phyloP scores from a whole-genome alignment of 805 yeast genomes.

The Myxozyma geophila region DNA sequence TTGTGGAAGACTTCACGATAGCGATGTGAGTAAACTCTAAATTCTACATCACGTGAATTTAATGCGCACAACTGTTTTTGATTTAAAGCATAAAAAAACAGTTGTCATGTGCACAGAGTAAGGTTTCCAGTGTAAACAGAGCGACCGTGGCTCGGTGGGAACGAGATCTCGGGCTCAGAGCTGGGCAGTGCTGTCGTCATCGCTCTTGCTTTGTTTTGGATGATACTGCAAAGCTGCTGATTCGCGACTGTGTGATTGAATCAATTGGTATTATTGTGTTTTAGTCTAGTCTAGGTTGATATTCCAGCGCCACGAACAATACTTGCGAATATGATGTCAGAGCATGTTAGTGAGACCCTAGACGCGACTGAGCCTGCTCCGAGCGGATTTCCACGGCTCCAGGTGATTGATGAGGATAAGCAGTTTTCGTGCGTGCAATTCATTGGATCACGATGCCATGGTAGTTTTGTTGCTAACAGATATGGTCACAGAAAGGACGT shows the following conservation, averaged over 20 bases:
- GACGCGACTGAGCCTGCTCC: slow-evolving; percentile 1
- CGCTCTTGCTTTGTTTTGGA: not conserved
- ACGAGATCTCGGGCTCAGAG: too few relatives aligned
- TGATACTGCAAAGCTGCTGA: too few relatives aligned
- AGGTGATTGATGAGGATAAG: slow-evolving; percentile 59
- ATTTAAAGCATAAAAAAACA: not conserved
- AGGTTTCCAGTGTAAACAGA: slow-evolving; percentile 1
- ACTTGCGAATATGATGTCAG: not conserved
- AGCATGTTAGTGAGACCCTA: not conserved
- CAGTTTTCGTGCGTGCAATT: slow-evolving; percentile 47
- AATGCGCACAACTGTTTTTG: not conserved
- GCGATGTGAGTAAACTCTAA: not conserved
- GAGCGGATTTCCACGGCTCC: slow-evolving; percentile 42
- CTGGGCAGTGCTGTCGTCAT: not conserved
- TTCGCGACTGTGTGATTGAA: too few relatives aligned
- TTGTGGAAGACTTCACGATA: not conserved
- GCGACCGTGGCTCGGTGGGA: too few relatives aligned
- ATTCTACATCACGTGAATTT: not conserved
- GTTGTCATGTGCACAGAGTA: not conserved
- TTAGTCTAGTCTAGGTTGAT: too few relatives aligned
- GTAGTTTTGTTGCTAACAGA: not conserved
- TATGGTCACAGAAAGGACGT: slow-evolving; percentile 14
- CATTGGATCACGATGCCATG: not conserved
- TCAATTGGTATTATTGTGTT: too few relatives aligned
- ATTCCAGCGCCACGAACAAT: not conserved